Conservation (phyloP, 2,329 filamentous ascomycete species). For the Aaosphaeria arxii region DNA sequence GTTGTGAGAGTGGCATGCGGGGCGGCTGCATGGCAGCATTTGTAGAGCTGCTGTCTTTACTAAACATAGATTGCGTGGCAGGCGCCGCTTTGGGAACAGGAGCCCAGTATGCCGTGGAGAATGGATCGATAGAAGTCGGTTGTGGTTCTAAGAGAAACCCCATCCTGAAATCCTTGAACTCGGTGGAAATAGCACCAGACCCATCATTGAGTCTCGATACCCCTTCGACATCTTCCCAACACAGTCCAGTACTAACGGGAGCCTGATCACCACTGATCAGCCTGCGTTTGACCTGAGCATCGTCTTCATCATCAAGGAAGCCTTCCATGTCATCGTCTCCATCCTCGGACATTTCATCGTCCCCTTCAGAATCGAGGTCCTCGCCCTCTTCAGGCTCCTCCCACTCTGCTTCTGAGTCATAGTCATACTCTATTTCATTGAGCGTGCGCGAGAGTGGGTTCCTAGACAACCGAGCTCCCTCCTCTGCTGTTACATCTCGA, state of each 20-base stretch:
- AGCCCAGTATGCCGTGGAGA: constrained; percentile 77
- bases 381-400: constrained; percentile 71
- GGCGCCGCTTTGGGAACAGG: constrained; percentile 19
- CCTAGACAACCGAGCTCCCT: constrained; percentile 49
- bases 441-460: constrained; percentile 56
- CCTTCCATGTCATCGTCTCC: constrained; percentile 85
- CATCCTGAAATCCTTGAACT: constrained; percentile 64
- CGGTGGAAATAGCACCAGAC: constrained; percentile 44
- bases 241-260: constrained; percentile 75
- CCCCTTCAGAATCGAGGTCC: constrained; percentile 62
- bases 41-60: constrained; percentile 9
- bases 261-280: constrained; percentile 65
- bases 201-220: constrained; percentile 45
- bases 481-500: constrained; percentile 48
- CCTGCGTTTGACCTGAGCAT: constrained; percentile 55
- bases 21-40: constrained; percentile 38
- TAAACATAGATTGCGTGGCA: constrained; percentile 5
- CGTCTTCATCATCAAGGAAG: constrained; percentile 82
- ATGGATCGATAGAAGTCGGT: constrained; percentile 72
- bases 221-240: constrained; percentile 65
- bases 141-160: constrained; percentile 64
- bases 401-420: constrained; percentile 86
- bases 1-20: constrained; percentile 41
- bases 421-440: constrained; percentile 70
- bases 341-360: constrained; percentile 66